A percentile compares a stretch with the other conserved stretches of the same genome.
Evolutionary conservation across 1,284 basidiomycete species (phyloP).

Genomic region (Pulveroboletus sp.): DNA sequence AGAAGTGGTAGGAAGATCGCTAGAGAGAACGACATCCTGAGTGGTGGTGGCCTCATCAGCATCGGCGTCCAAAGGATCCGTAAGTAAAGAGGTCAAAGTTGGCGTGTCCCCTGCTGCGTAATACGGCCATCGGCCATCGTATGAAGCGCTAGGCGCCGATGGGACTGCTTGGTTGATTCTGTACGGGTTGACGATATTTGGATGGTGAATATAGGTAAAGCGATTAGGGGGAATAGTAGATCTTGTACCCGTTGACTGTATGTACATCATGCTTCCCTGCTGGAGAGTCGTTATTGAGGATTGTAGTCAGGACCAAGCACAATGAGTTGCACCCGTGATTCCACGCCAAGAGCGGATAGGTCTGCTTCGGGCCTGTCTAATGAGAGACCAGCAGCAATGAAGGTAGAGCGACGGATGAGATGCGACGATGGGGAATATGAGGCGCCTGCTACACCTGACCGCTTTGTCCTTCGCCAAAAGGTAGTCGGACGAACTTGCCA

Average conservation of each 20-base stretch:
- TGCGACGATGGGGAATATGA: constrained; percentile 69
- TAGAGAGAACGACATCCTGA: neutral
- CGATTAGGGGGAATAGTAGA: neutral
- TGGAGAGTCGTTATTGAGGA: constrained; percentile 19
- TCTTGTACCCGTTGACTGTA: constrained; percentile 16
- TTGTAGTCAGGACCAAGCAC: constrained; percentile 40
- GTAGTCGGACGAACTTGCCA: constrained; percentile 71
- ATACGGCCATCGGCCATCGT: constrained; percentile 2
- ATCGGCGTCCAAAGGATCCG: neutral
- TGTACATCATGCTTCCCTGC: constrained; percentile 18
- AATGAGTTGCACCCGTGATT: constrained; percentile 51
- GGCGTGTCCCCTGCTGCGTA: constrained; percentile 4
- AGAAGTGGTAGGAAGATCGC: neutral
- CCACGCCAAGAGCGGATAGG: constrained; percentile 66
- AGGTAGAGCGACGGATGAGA: constrained; percentile 69
- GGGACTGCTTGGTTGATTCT: constrained; percentile 22
- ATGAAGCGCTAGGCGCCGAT: constrained; percentile 1
- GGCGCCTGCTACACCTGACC: constrained; percentile 63
- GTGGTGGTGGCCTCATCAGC: neutral
- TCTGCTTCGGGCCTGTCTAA: constrained; percentile 64
- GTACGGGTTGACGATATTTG: constrained; percentile 13
- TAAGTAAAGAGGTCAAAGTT: neutral
- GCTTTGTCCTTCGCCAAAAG: constrained; percentile 68
- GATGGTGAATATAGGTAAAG: constrained; percentile 5
- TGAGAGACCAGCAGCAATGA: constrained; percentile 66